These are phyloP conservation scores for Penicillium cosmopolitanum DNA, from an alignment of 495 filamentous ascomycete genomes.

Conservation along the genomic window DNA sequence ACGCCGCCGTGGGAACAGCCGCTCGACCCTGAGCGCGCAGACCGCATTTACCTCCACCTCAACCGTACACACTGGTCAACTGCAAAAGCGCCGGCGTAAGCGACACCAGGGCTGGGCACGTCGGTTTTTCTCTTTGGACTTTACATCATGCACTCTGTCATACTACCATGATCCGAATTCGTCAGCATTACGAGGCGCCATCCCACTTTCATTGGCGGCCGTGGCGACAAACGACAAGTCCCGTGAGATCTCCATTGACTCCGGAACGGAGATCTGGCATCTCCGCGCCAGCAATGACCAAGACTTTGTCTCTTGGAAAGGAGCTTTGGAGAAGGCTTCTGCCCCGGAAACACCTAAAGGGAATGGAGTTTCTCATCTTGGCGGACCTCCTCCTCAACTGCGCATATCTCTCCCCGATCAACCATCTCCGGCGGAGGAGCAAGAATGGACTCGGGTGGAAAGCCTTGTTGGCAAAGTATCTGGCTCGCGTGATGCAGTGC, in stretches of 20 bases:
- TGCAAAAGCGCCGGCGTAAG: conserved; percentile 90
- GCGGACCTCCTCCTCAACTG: conserved; percentile 30
- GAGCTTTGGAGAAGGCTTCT: conserved; percentile 79
- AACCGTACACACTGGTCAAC: conserved; percentile 70
- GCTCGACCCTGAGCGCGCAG: conserved; percentile 32
- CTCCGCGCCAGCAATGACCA: conserved; percentile 78
- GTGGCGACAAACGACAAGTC: conserved; percentile 84
- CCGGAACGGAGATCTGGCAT: conserved; percentile 96
- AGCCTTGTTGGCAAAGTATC: conserved; percentile 77
- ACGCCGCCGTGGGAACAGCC: conserved; percentile 42
- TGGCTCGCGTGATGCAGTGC: conserved; percentile 86
- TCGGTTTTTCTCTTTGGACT: conserved; percentile 94
- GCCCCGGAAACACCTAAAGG: conserved; percentile 34
- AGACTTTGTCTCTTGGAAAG: conserved; percentile 86
- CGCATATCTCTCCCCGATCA: conserved; percentile 36
- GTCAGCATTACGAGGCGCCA: conserved; percentile 85
- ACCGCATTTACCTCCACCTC: conserved; percentile 28
- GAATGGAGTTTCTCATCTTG: conserved; percentile 11
- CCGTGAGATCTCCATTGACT: conserved; percentile 94
- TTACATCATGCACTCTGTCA: conserved; percentile 84
- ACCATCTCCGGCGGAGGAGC: conserved; percentile 60
- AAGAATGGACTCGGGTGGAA: conserved; percentile 85
- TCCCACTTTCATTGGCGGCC: conserved; percentile 87
- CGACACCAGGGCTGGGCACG: conserved; percentile 90
- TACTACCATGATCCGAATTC: conserved; percentile 96